Evolutionary conservation across 2,329 filamentous ascomycete genomes (phyloP).

Genomic region (Penicillium sp.): DNA sequence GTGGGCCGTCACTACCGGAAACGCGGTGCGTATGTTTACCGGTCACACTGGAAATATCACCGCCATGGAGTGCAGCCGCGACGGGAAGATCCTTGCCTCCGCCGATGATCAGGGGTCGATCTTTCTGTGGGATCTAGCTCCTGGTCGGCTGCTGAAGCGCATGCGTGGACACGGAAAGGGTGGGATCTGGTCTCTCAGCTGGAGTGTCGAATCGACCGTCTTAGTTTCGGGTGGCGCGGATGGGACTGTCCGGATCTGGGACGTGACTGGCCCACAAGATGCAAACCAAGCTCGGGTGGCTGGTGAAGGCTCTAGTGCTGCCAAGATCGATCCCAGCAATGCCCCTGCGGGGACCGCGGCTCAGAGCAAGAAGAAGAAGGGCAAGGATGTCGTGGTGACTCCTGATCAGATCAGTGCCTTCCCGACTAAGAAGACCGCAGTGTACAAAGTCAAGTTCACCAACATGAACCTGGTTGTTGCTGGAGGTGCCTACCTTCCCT

Average conservation of each 20-base stretch:
- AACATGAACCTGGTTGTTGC: constrained; percentile 92
- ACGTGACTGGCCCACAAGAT: constrained; percentile 71
- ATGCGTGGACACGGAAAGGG: constrained; percentile 93
- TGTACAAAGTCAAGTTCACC: constrained; percentile 91
- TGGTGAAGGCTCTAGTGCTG: constrained; percentile 49
- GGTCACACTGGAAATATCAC: constrained; percentile 89
- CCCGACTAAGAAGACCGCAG: constrained; percentile 91
- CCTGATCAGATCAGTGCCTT: constrained; percentile 95
- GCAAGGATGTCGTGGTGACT: constrained; percentile 85
- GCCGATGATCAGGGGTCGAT: constrained; percentile 88
- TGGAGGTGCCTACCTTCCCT: constrained; percentile 68
- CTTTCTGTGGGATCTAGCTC: constrained; percentile 89
- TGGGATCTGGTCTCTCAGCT: constrained; percentile 89
- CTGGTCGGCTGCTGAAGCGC: constrained; percentile 81
- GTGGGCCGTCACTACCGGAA: constrained; percentile 90
- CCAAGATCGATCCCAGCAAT: constrained; percentile 54
- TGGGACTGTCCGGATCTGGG: constrained; percentile 91
- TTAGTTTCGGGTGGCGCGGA: constrained; percentile 90
- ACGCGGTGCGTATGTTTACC: constrained; percentile 85
- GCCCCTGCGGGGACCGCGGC: constrained; percentile 51
- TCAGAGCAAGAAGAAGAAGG: constrained; percentile 62
- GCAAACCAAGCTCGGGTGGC: constrained; percentile 55
- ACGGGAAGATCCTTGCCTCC: constrained; percentile 86
- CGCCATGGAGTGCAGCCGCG: constrained; percentile 78
- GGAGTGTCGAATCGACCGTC: constrained; percentile 88